Evolutionary conservation across 2,329 filamentous ascomycete genomes (phyloP).

Genomic region (Epichloe brachyelytri): DNA sequence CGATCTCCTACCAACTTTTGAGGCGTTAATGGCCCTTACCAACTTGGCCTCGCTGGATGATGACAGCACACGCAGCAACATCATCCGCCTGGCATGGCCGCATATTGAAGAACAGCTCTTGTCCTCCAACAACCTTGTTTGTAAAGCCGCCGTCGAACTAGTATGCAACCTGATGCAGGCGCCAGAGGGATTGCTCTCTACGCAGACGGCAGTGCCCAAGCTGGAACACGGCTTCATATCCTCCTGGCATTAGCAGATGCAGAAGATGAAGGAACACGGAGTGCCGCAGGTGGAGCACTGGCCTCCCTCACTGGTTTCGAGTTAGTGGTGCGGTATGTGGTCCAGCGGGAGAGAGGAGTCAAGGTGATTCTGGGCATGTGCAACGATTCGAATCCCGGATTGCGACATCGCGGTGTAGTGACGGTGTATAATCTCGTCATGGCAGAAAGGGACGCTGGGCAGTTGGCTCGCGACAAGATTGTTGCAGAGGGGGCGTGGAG

Average conservation of each 20-base stretch:
- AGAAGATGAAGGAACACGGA: slow-evolving; percentile 65
- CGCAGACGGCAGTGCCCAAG: slow-evolving; percentile 51
- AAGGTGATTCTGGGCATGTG: slow-evolving; percentile 72
- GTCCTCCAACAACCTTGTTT: slow-evolving; percentile 59
- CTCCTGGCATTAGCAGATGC: slow-evolving; percentile 79
- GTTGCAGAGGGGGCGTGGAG: slow-evolving; percentile 52
- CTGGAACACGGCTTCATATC: slow-evolving; percentile 65
- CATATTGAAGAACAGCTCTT: slow-evolving; percentile 76
- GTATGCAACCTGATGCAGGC: slow-evolving; percentile 78
- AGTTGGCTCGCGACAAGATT: slow-evolving; percentile 45
- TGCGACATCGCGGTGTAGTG: slow-evolving; percentile 63
- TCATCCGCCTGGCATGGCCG: slow-evolving; percentile 62
- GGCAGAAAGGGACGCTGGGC: slow-evolving; percentile 52
- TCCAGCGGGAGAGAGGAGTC: slow-evolving; percentile 59
- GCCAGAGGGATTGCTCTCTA: slow-evolving; percentile 53
- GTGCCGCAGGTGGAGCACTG: slow-evolving; percentile 77
- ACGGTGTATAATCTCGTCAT: slow-evolving; percentile 60
- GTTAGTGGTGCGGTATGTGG: slow-evolving; percentile 55
- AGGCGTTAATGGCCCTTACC: slow-evolving; percentile 80
- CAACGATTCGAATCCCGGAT: slow-evolving; percentile 54
- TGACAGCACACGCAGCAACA: slow-evolving; percentile 48
- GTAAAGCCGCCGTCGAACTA: slow-evolving; percentile 75
- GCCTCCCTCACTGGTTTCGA: slow-evolving; percentile 75
- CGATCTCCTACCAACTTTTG: slow-evolving; percentile 80
- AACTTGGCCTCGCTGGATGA: slow-evolving; percentile 78